A percentile compares a stretch with the other conserved stretches of the same genome.
Evolutionary conservation across 768 basidiomycete species (phyloP).

Genomic region (Hemileccinum rubropunctum): DNA sequence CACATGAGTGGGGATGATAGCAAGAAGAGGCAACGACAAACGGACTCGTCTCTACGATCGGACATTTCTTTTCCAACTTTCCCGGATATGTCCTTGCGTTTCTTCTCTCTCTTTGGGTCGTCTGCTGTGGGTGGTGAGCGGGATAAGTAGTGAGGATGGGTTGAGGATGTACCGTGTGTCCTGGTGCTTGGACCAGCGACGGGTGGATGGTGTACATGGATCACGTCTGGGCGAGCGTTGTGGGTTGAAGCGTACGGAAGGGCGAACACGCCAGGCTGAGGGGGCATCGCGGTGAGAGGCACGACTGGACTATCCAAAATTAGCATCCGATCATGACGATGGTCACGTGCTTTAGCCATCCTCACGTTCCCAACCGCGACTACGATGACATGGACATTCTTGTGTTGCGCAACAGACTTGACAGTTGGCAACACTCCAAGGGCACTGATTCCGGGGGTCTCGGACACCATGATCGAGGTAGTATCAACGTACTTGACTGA

Average conservation of each 20-base stretch:
- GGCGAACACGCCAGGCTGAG: slow-evolving; percentile 67
- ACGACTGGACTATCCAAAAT: slow-evolving; percentile 6
- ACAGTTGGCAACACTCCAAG: no score
- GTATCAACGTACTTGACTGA: no score
- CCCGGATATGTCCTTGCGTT: slow-evolving; percentile 65
- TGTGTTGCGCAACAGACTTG: no score
- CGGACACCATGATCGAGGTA: no score
- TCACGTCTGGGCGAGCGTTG: slow-evolving; percentile 37
- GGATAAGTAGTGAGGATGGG: slow-evolving; percentile 15
- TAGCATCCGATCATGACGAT: slow-evolving; percentile 26
- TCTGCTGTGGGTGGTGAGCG: slow-evolving; percentile 35
- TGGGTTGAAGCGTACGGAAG: slow-evolving; percentile 52
- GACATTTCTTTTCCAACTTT: slow-evolving; percentile 70
- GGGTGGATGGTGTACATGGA: slow-evolving; percentile 39
- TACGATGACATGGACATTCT: no score
- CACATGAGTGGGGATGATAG: slow-evolving; percentile 11
- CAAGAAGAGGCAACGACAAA: slow-evolving; percentile 10
- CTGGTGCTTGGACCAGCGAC: slow-evolving; percentile 44
- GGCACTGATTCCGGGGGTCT: no score
- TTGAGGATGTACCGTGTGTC: slow-evolving; percentile 36
- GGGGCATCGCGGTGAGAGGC: slow-evolving; percentile 46
- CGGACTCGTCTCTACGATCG: slow-evolving; percentile 76
- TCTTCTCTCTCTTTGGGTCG: slow-evolving; percentile 59
- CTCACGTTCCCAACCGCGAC: no score
- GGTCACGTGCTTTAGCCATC: slow-evolving; percentile 19